Base-by-base conservation (phyloP, 768 basidiomycete genomes). In the Lactifluus pinguis region DNA sequence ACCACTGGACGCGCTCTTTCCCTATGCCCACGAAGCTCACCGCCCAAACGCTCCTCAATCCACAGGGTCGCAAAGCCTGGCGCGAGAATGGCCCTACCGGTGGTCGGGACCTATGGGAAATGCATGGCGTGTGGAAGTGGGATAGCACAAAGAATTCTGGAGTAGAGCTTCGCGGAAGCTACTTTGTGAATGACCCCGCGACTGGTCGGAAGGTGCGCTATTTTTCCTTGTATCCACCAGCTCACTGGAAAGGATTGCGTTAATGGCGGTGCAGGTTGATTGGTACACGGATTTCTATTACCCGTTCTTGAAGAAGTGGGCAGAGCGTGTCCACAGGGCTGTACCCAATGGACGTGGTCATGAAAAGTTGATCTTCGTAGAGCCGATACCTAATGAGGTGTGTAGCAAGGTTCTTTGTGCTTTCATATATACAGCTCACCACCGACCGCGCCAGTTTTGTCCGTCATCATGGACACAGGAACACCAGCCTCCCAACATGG, bases 371-470 rank as follows among this genome's bases (percentile, higher is more conserved):
- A 71, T 87, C 0, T 90, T 95, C 65, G 78, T 86, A 0, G 95
- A 95, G 66, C 81, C 87, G 17, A 88, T 99, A 64, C 95, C 97
- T 7, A 99, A 99, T 66, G 95, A 99, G 77, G 92, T 92, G 92
- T 92, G 44, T 3, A n/a, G 29, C 17, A 4, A 17, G 3, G 59
- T 15, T 53, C 19, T 29, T 38, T 8, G 3, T 4, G 47, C 49
- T 51, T 45, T 47, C 17, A 2, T 36, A 30, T 29, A 29, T 10
- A 38, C 45, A 30, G 6, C 21, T 53, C 41, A 19, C 50, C 42
- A 30, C 42, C 17, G 3, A 44, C 32, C 13, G 21, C 7, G 17
- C 17, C 39, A 95, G 91, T 89, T 87, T 68, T 94, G 90, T 68
- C 87, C 92, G 0, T 65, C 81, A 1, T 82, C 83, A 0, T 97